These are phyloP conservation scores for Torulaspora gathmanii DNA, from an alignment of 805 yeast species.

Conservation along the genomic window DNA sequence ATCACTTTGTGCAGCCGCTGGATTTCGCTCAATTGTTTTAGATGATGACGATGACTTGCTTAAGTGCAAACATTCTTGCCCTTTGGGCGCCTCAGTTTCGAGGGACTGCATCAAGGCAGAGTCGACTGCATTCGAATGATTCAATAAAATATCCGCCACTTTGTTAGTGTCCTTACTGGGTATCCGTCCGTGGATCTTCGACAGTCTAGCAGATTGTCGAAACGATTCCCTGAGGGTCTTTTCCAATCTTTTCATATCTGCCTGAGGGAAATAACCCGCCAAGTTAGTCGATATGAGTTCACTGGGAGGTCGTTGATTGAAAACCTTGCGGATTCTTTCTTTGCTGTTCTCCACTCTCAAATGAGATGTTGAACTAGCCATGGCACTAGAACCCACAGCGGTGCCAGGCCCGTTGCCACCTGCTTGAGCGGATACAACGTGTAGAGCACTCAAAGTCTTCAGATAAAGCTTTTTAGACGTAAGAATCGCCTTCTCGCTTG, in stretches of 20 bases:
- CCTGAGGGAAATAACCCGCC: conserved; percentile 87
- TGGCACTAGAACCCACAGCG: conserved; percentile 9
- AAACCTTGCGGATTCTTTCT: conserved; percentile 40
- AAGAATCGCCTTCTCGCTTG: conserved; percentile 55
- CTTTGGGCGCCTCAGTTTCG: conserved; percentile 12
- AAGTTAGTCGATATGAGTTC: conserved; percentile 85
- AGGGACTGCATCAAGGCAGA: conserved; percentile 38
- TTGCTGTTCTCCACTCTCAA: conserved; percentile 27
- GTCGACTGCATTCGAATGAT: conserved; percentile 53
- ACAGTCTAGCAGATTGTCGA: conserved; percentile 62
- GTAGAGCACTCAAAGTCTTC: conserved; percentile 25
- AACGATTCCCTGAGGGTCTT: conserved; percentile 82
- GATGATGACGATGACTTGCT: background rate
- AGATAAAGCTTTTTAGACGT: conserved; percentile 46
- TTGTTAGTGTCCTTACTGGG: conserved; percentile 46
- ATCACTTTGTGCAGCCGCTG: conserved; percentile 8
- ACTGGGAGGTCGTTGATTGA: conserved; percentile 91
- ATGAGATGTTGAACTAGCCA: conserved; percentile 24
- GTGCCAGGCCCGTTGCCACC: background rate
- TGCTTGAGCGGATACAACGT: conserved; percentile 15
- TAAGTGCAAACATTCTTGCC: conserved; percentile 1
- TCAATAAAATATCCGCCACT: conserved; percentile 59
- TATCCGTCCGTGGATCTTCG: conserved; percentile 15
- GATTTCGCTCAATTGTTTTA: background rate
- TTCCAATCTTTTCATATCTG: conserved; percentile 64